These are phyloP conservation scores for Torulaspora indica DNA, from an alignment of 805 yeast genomes.

Conservation along the genomic window DNA sequence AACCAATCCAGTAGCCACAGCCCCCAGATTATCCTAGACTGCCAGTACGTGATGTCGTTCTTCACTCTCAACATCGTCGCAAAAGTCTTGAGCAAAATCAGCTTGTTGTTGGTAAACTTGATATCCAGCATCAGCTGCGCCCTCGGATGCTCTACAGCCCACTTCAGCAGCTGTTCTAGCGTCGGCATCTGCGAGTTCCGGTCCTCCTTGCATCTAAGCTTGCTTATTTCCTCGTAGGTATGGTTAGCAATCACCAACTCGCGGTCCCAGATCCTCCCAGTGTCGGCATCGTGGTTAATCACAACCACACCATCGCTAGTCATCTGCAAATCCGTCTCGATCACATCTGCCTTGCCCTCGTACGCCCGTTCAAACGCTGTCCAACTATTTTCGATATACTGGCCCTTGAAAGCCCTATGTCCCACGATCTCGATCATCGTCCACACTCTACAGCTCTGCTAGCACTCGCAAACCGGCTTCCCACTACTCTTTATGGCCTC, in stretches of 20 bases:
- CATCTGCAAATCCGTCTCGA: slow-evolving; percentile 56
- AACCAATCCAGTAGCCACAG: slow-evolving; percentile 49
- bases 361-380: slow-evolving; percentile 45
- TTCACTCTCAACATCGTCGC: slow-evolving; percentile 36
- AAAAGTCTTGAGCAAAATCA: slow-evolving; percentile 40
- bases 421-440: slow-evolving; percentile 31
- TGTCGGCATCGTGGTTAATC: slow-evolving; percentile 49
- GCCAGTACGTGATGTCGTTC: slow-evolving; percentile 44
- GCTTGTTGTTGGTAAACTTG: slow-evolving; percentile 44
- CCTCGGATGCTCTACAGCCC: slow-evolving; percentile 37
- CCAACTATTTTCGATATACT: slow-evolving; percentile 45
- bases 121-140: slow-evolving; percentile 47
- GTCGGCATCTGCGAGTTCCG: slow-evolving; percentile 41
- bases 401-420: slow-evolving; percentile 35
- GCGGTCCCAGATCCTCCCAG: slow-evolving; percentile 47
- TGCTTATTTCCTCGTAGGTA: slow-evolving; percentile 35
- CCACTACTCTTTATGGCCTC: too few relatives aligned
- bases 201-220: slow-evolving; percentile 35
- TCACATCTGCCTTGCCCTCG: slow-evolving; percentile 42
- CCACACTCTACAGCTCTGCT: too few relatives aligned
- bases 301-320: slow-evolving; percentile 51
- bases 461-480: too few relatives aligned
- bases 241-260: slow-evolving; percentile 39
- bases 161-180: slow-evolving; percentile 38
- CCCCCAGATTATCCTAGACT: slow-evolving; percentile 45